These are phyloP conservation scores for Candida manassasensis DNA, from an alignment of 805 yeast genomes.

Conservation along the genomic window DNA sequence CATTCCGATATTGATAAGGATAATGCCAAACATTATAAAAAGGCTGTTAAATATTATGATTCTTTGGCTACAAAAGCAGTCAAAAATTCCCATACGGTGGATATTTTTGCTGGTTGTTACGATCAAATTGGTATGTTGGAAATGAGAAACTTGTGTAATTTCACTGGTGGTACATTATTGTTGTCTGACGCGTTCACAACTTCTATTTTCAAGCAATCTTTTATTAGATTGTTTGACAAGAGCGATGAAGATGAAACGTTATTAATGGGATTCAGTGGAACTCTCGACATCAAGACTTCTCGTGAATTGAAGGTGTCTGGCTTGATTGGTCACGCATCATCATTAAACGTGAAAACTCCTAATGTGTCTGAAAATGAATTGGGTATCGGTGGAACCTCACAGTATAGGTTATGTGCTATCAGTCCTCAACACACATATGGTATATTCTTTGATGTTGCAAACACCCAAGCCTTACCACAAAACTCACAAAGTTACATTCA, in stretches of 20 bases:
- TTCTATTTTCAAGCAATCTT: constrained; percentile 88
- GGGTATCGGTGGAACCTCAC: constrained; percentile 89
- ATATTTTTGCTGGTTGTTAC: constrained; percentile 90
- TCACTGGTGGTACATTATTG: constrained; percentile 86
- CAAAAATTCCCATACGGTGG: constrained; percentile 76
- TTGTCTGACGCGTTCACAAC: constrained; percentile 93
- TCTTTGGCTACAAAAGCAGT: constrained; percentile 62
- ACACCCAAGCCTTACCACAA: constrained; percentile 28
- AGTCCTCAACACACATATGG: constrained; percentile 89
- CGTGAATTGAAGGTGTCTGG: constrained; percentile 88
- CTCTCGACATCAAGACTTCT: constrained; percentile 81
- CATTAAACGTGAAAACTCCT: constrained; percentile 59
- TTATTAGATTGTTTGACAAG: constrained; percentile 78
- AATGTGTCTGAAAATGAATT: constrained; percentile 89
- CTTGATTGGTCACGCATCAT: constrained; percentile 86
- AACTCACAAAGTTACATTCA: constrained; percentile 50
- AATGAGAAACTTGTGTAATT: constrained; percentile 80
- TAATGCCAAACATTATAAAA: constrained; percentile 77
- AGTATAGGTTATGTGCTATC: constrained; percentile 79
- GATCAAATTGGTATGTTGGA: constrained; percentile 95
- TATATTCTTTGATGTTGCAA: constrained; percentile 76
- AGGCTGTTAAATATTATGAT: constrained; percentile 80
- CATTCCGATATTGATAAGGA: constrained; percentile 96
- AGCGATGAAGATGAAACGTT: constrained; percentile 88
- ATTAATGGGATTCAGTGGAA: constrained; percentile 86